Base-by-base conservation (phyloP, 768 basidiomycete species). In the Amanita exitialis region DNA sequence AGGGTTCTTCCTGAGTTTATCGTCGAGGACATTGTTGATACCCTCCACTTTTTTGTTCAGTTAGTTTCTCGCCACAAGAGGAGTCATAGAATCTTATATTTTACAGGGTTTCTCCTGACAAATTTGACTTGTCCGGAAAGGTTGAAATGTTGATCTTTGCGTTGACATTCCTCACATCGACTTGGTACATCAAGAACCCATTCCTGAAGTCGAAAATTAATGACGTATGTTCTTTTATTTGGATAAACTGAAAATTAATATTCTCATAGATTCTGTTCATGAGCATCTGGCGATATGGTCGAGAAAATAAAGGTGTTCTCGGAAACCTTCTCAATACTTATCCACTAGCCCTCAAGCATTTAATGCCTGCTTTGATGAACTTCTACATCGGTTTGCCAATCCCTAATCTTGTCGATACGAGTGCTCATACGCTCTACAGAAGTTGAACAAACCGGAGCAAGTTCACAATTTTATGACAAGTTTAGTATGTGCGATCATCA, bases 381-480 rank as follows among this genome's bases (percentile, higher is more conserved):
- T 96, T 95, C 69, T 99, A 96, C 64, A 91, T 94, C 50, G 93
- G 93, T 90, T 57, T 49, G 80, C 61, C 4, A 10, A 16, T 16
- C 34, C 6, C 21, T 21, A n/a, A 16, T 18, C 16, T 20, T 41
- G 16, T 20, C 6, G 15, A 25, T 49, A 16, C 20, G 4, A 38
- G 44, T 53, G 32, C 1, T 12, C 12, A 47, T 18, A 25, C 43
- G 20, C 3, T 44, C 13, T 37, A 32, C 62, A 95, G 95, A 98
- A 78, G 93, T 97, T 41, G 96, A 99, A 65, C 86, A 87, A 59
- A 99, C 96, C 0, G 96, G 96, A 27, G 90, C 93, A 18, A 95
- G 93, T 62, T 95, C 93, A 0, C 95, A 98, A 62, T 98, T 99
- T 69, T 98, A 96, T 67, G 95, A 96, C 65, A 94, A 96, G 81